Conservation (phyloP, 345 rosid genomes). For the Eucalyptus pauciflora region DNA sequence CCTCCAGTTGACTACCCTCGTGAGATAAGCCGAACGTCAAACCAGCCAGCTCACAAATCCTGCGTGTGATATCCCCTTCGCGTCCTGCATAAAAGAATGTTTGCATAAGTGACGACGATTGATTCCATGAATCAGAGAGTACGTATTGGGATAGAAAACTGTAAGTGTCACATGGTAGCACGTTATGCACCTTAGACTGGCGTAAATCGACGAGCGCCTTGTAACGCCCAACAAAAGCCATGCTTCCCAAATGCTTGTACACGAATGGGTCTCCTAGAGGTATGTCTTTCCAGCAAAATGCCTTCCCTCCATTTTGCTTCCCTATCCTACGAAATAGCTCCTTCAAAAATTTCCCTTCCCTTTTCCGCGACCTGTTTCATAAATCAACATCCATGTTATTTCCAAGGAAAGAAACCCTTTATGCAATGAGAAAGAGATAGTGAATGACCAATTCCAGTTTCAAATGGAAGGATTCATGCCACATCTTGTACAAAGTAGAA, state of each 20-base stretch:
- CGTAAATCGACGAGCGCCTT: slow-evolving; percentile 69
- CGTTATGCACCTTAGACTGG: slow-evolving; percentile 37
- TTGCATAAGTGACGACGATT: no score
- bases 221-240: slow-evolving; percentile 64
- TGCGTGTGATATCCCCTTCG: neutral
- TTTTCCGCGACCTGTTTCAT: slow-evolving; percentile 49
- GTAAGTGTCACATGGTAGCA: neutral
- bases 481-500: no score
- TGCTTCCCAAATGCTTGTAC: slow-evolving; percentile 57
- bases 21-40: neutral
- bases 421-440: no score
- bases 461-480: neutral
- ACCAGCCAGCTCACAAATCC: slow-evolving; percentile 55
- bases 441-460: neutral
- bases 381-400: no score
- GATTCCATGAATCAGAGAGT: no score
- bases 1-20: no score
- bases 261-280: slow-evolving; percentile 46
- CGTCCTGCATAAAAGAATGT: no score
- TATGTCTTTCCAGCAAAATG: slow-evolving; percentile 7
- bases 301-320: slow-evolving; percentile 19
- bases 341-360: slow-evolving; percentile 55
- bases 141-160: no score
- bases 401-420: no score
- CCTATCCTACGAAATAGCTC: slow-evolving; percentile 38